Percentiles rank a stretch among this genome's conserved stretches.
Evolutionary conservation across 2,329 filamentous ascomycete species (phyloP).

Genomic region (Tolypocladium ophioglossoides): DNA sequence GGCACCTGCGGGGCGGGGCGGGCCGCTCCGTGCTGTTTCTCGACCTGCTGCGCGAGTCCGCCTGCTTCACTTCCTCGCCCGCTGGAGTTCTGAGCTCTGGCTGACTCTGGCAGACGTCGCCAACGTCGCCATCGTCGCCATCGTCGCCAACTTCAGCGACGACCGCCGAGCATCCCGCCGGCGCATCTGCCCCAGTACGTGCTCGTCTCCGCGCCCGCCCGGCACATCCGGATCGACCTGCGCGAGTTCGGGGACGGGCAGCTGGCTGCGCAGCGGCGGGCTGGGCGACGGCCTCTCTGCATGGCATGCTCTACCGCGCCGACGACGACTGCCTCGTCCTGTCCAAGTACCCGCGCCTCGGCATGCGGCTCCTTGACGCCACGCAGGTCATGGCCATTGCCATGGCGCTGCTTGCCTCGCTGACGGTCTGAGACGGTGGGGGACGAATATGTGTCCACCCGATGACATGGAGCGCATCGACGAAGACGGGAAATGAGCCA

Average conservation of each 20-base stretch:
- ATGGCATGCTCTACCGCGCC: constrained; percentile 29
- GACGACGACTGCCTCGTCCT: constrained; percentile 22
- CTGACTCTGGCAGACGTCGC: too few species aligned
- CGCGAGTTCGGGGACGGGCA: constrained; percentile 42
- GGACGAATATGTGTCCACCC: constrained; percentile 17
- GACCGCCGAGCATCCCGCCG: constrained; percentile 32
- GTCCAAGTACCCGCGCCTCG: constrained; percentile 21
- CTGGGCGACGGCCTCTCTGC: constrained; percentile 32
- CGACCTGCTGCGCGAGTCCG: constrained; percentile 30
- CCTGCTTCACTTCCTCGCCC: too few species aligned
- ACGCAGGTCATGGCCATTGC: constrained; percentile 28
- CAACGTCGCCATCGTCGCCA: constrained; percentile 28
- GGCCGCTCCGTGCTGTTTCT: constrained; percentile 39
- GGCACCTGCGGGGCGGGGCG: too few species aligned
- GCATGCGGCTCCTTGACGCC: constrained; percentile 20
- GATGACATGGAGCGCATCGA: not conserved
- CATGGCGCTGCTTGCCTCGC: constrained; percentile 30
- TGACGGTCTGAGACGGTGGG: constrained; percentile 32
- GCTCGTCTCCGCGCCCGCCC: constrained; percentile 35
- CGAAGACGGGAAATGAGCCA: constrained; percentile 6
- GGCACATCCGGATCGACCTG: constrained; percentile 39
- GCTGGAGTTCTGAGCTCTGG: too few species aligned
- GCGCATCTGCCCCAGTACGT: constrained; percentile 36
- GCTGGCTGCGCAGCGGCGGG: constrained; percentile 37
- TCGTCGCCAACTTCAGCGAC: constrained; percentile 39